phyloP scores from a whole-genome alignment of 257 asterid genomes.

The Petunia secreta region DNA sequence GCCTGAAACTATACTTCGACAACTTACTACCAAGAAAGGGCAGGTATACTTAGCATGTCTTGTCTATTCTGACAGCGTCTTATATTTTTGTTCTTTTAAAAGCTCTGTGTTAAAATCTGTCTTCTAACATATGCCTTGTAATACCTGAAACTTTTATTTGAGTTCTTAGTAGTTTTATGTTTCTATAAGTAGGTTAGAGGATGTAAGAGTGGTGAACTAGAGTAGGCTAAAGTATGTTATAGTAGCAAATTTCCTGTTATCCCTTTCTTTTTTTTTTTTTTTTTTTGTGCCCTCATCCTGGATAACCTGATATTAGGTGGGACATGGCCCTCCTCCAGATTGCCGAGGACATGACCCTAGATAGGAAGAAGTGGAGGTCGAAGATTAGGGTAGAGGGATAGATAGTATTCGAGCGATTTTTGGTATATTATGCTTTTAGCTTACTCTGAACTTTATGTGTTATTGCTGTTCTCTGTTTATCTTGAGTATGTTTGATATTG shows the following conservation, averaged over 20 bases:
- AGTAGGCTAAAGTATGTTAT: slow-evolving; percentile 22
- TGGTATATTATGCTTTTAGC: no score
- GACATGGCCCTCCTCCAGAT: no score
- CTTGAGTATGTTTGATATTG: no score
- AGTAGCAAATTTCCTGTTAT: background rate
- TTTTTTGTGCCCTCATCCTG: background rate
- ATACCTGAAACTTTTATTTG: slow-evolving; percentile 6
- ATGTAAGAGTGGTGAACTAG: background rate
- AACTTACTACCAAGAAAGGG: slow-evolving; percentile 96
- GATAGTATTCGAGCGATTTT: no score
- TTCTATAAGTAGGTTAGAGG: background rate
- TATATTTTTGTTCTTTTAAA: background rate
- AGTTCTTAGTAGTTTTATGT: background rate
- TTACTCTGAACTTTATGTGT: no score
- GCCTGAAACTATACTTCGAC: slow-evolving; percentile 94
- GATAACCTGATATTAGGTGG: background rate
- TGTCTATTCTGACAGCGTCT: background rate
- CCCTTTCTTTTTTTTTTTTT: background rate
- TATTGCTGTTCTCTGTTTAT: no score
- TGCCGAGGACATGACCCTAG: no score
- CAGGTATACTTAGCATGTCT: slow-evolving; percentile 54
- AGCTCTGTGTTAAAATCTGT: background rate
- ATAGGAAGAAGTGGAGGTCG: no score
- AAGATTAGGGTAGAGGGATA: no score
- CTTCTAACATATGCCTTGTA: background rate